phyloP scores from a whole-genome alignment of 805 yeast genomes.

The Teunomyces cretensis region DNA sequence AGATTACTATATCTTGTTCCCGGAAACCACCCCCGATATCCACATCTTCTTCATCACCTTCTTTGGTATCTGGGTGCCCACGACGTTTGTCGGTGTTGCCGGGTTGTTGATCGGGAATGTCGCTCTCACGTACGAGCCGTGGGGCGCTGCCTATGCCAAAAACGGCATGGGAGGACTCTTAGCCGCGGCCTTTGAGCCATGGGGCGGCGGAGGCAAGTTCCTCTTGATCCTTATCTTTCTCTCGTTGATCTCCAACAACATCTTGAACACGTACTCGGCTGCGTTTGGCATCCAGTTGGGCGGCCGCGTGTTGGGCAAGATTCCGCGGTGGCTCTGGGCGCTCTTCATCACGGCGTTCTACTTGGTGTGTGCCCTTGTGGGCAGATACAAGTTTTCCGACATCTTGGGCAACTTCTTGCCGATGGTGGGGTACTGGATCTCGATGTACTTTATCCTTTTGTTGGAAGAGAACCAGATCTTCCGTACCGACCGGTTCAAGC shows the following conservation, averaged over 20 bases:
- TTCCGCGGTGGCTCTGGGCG: constrained; percentile 43
- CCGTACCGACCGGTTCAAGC: constrained; percentile 34
- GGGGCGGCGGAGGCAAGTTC: constrained; percentile 38
- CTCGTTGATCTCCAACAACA: constrained; percentile 35
- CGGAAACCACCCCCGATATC: constrained; percentile 61
- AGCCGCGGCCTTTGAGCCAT: constrained; percentile 30
- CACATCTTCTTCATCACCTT: constrained; percentile 62
- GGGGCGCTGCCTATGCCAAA: constrained; percentile 28
- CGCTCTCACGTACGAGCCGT: constrained; percentile 31
- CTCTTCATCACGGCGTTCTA: constrained; percentile 29
- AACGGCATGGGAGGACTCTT: constrained; percentile 36
- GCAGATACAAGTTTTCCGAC: constrained; percentile 31
- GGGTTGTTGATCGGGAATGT: constrained; percentile 31
- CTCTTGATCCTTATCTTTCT: constrained; percentile 29
- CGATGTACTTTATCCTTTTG: constrained; percentile 35
- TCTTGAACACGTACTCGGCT: constrained; percentile 36
- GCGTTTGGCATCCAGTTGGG: constrained; percentile 36
- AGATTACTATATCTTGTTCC: constrained; percentile 80
- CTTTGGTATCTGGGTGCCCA: constrained; percentile 54
- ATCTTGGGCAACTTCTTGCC: constrained; percentile 40
- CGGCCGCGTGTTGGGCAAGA: constrained; percentile 22
- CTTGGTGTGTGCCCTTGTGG: constrained; percentile 33
- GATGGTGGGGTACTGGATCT: constrained; percentile 43
- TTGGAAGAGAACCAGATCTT: constrained; percentile 37
- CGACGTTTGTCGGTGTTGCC: constrained; percentile 33